Evolutionary conservation across 2,329 filamentous ascomycete species (phyloP), one percentile per base, ranked within the genome.

Genomic region (Stenocarpella maydis): DNA sequence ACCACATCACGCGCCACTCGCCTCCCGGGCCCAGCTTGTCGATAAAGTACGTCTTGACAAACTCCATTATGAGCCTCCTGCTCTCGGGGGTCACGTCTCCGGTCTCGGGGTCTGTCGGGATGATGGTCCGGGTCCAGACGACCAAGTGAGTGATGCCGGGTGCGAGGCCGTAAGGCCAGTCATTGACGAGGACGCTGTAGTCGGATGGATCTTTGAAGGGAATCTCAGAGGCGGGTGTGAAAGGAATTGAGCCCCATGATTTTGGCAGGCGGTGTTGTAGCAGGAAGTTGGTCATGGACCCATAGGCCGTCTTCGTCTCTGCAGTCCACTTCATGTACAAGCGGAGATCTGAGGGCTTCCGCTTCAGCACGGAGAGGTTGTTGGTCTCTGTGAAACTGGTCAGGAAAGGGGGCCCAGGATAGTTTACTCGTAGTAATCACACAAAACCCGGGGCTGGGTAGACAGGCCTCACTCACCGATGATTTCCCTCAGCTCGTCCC

Each of bases 101-200:
- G 0, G 87, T 92, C 21, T 81, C 82, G 0, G 88, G 79, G 73
- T 97, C 91, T 3, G 92, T 92, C 28, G 91, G 86, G 71, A 98
- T 90, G 17, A 85, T 82, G 49, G 95, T 96, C 77, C 97, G 95
- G 64, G 91, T 92, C 95, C 95, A 98, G 50, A 97, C 91, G 37
- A 98, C 93, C 24, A 98, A 87, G 78, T 98, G 95, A n/a, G 90
- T 84, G 74, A 91, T 88, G 66, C 85, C 85, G 0, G 84, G 77
- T 0, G 83, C 84, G 60, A 97, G 82, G 4, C 93, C 94, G 75
- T 98, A 98, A 0, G 95, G 95, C 95, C 94, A 98, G 84, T 98
- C 95, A 76, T 98, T 98, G 77, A 90, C 84, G 53, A 97, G 82
- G 64, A 97, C 91, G 71, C 89, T 89, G 78, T 86, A 90, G 78